Evolutionary conservation across 169 alveolate genomes (phyloP), one percentile per base, ranked within the genome.

Genomic region (Ichthyophthirius multifiliis): DNA sequence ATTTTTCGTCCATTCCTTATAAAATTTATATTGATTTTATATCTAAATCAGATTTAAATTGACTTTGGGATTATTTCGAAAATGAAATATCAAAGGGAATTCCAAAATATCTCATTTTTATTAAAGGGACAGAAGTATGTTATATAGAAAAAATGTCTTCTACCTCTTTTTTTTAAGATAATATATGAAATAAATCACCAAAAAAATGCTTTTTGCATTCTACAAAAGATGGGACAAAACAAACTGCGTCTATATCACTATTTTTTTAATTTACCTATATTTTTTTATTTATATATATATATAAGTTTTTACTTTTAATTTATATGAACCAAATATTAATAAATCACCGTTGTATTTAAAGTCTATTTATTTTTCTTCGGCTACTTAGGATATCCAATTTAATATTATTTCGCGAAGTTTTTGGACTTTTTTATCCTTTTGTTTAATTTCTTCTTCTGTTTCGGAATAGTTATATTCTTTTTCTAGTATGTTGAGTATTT

Each of bases 71-170:
- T 12, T 89, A 83, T 78, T 92, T 63, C 0, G 95, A 94, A 55
- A 93, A 92, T 31, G 90, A 82, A n/a, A 93, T 47, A 85, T 93
- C 96, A 46, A 93, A 81, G 15, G 87, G 90, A 32, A 93, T 87
- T 23, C 80, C 90, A 47, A 83, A 75, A 78, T 78, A 93, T 32
- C 67, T 43, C 82, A 93, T 83, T 85, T 82, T 84, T 13, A 93
- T 93, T 13, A 90, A 83, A n/a, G 96, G 96, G 35, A 93, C 96
- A 64, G 65, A 76, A 16, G 95, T 93, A 20, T 85, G 90, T 18
- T 79, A 37, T 20, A 93, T 83, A 3, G 83, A 85, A 43, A 78
- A 73, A 1, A 93, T 78, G 65, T 93, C 90, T 6, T 85, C 74
- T 27, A 93, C 86, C 34, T 89, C 84, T 43, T 83, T 75, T 62